phyloP scores from a whole-genome alignment of 1,284 basidiomycete genomes.

The Grifola frondosa region DNA sequence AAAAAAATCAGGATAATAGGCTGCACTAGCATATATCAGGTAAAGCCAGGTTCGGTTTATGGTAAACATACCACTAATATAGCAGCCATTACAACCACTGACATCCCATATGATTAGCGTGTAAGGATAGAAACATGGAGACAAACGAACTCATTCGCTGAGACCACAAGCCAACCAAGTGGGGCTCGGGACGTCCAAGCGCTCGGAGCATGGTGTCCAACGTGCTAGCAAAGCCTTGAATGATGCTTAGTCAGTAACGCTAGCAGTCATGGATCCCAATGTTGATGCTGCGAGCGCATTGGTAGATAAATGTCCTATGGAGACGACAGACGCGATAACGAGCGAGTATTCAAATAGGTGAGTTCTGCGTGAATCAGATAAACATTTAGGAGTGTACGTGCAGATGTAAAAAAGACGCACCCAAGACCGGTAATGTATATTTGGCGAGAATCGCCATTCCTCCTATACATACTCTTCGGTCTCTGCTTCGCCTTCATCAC shows the following conservation, averaged over 20 bases:
- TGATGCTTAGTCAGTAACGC: conserved; percentile 68
- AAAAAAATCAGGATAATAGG: conserved; percentile 75
- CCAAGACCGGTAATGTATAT: conserved; percentile 71
- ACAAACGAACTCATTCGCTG: conserved; percentile 81
- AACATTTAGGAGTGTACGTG: neutral
- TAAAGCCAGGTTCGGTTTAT: neutral
- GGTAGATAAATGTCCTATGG: conserved; percentile 84
- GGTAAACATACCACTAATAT: conserved; percentile 52
- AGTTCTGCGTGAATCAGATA: conserved; percentile 45
- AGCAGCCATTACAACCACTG: conserved; percentile 67
- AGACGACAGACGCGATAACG: conserved; percentile 72
- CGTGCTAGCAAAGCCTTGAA: conserved; percentile 84
- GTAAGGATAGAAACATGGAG: neutral
- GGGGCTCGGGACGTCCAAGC: conserved; percentile 85
- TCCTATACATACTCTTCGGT: conserved; percentile 45
- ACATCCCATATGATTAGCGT: neutral
- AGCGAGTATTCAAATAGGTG: conserved; percentile 77
- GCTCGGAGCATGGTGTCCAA: conserved; percentile 89
- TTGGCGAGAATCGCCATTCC: conserved; percentile 59
- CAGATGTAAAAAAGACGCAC: conserved; percentile 40
- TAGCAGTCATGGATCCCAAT: conserved; percentile 88
- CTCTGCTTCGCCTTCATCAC: conserved; percentile 30
- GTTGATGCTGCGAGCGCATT: conserved; percentile 82
- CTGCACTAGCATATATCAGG: conserved; percentile 40
- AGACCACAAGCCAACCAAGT: conserved; percentile 87